Evolutionary conservation across 1,139 yeast species (phyloP), one percentile per base, ranked within the genome.

Genomic region (Sugiyamaella pinicola): DNA sequence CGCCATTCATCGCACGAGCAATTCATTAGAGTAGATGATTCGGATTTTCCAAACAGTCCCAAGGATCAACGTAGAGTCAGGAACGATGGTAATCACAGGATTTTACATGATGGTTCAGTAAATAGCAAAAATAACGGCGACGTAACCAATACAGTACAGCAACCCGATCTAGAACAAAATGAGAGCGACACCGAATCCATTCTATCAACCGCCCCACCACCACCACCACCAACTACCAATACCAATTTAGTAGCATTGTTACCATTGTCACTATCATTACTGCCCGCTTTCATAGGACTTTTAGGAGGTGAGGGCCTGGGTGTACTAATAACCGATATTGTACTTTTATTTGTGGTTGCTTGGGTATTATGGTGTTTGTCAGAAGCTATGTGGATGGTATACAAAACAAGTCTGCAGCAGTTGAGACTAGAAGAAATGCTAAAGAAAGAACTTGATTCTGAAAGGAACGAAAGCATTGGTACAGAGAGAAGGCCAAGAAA

Each of bases 341-440:
- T 64, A 19, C 52, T 63, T 3, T 53, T 64, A 17, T 33, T 47
- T 13, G 64, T 62, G 9, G 55, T 61, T n/a, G 64, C 60, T 3
- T 64, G 65, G 63, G 55, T 63, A 3, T 38, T 64, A 17, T 63
- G 60, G 58, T 52, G 54, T 7, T 43, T 64, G 31, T 57, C 64
- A 4, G 66, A 62, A 28, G 56, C 58, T 15, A 46, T 63, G 24
- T 64, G 67, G 67, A 49, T 37, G 21, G 45, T 59, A 17, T 61
- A 60, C 43, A 37, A 35, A 13, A 15, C 50, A n/a, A 38, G 28
- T 7, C 39, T 37, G 6, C 49, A 43, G 9, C 29, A 47, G 12
- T 26, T 37, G 34, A 47, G 31, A 17, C 7, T 17, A 17, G 47
- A 24, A 12, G 31, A 21, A 9, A n/a, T 33, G 33, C 10, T 43